phyloP scores from a whole-genome alignment of 441 rosid genomes.

The Flueggea neowawraea region DNA sequence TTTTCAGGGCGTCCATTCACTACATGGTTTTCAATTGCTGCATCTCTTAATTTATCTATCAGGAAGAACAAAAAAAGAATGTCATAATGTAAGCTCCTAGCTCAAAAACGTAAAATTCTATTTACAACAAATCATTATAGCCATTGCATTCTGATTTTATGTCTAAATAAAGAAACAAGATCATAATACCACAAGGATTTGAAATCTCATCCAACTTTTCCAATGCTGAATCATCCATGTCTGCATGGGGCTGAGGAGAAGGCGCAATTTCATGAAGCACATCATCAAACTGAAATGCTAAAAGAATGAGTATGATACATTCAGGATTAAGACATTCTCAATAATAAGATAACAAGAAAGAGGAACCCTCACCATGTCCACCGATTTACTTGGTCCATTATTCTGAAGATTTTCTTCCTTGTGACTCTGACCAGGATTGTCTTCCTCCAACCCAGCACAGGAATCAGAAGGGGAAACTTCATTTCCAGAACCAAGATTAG shows the following conservation, averaged over 20 bases:
- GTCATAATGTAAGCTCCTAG: not conserved
- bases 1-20: slow-evolving; percentile 15
- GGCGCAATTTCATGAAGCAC: slow-evolving; percentile 19
- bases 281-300: slow-evolving; percentile 13
- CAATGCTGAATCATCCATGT: slow-evolving; percentile 18
- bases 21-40: slow-evolving; percentile 20
- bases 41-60: slow-evolving; percentile 25
- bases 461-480: slow-evolving; percentile 14
- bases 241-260: slow-evolving; percentile 22
- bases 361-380: slow-evolving; percentile 26
- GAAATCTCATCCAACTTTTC: slow-evolving; percentile 13
- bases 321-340: not conserved
- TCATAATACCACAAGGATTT: slow-evolving; percentile 30
- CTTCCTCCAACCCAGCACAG: slow-evolving; percentile 14
- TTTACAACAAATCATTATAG: no score
- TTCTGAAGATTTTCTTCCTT: slow-evolving; percentile 13
- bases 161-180: slow-evolving; percentile 2
- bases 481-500: slow-evolving; percentile 16
- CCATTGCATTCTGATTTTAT: no score
- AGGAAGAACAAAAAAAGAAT: slow-evolving; percentile 2
- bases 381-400: slow-evolving; percentile 5
- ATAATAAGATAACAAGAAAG: not conserved
- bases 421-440: slow-evolving; percentile 7
- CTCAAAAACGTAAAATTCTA: no score
- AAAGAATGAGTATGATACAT: slow-evolving; percentile 12